phyloP scores from a whole-genome alignment of 805 yeast species.

The Starmerella vitae region DNA sequence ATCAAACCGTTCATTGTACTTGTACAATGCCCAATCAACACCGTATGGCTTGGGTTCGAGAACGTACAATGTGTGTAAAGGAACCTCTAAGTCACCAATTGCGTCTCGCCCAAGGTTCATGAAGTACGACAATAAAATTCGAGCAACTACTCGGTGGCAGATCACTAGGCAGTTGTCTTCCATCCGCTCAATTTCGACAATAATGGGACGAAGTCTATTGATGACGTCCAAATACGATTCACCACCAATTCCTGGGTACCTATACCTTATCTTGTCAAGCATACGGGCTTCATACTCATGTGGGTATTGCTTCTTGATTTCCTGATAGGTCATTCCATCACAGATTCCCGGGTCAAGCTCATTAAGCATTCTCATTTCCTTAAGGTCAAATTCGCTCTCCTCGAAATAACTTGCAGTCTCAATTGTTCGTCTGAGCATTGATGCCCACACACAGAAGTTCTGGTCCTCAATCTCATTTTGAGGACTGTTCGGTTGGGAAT shows the following conservation, averaged over 20 bases:
- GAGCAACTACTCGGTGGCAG: constrained; percentile 81
- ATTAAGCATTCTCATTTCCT: constrained; percentile 84
- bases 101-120: constrained; percentile 63
- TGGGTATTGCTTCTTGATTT: constrained; percentile 60
- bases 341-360: constrained; percentile 88
- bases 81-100: constrained; percentile 83
- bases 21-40: constrained; percentile 82
- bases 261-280: constrained; percentile 62
- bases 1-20: constrained; percentile 64
- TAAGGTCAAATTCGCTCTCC: constrained; percentile 58
- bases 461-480: constrained; percentile 41
- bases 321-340: constrained; percentile 86
- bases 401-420: constrained; percentile 69
- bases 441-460: constrained; percentile 81
- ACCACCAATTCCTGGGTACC: constrained; percentile 97
- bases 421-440: constrained; percentile 65
- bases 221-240: constrained; percentile 91
- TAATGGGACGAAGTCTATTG: constrained; percentile 75
- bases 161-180: constrained; percentile 72
- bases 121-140: constrained; percentile 79
- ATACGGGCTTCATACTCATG: constrained; percentile 67
- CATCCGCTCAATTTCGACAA: constrained; percentile 84
- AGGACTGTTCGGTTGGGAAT: constrained; percentile 28
- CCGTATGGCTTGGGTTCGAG: constrained; percentile 92
- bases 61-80: constrained; percentile 78